A percentile compares a stretch with the other conserved stretches of the same genome.
Conservation (phyloP, 1,139 yeast species). For the Tardiomyces digboiensis region DNA sequence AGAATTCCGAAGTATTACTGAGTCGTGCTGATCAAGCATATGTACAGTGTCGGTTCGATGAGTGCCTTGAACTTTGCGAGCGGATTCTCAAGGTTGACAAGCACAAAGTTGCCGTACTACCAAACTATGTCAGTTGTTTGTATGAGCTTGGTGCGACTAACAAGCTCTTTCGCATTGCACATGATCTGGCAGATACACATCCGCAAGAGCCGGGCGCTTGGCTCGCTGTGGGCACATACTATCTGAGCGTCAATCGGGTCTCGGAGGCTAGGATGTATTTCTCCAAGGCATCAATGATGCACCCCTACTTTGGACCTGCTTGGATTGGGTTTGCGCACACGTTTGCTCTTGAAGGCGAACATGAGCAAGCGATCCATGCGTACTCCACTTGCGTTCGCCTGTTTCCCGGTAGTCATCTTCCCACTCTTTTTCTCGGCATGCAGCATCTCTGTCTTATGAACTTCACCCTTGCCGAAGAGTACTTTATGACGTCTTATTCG, state of each 20-base stretch:
- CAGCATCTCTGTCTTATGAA: conserved; percentile 89
- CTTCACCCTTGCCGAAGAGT: conserved; percentile 76
- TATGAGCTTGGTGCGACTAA: conserved; percentile 81
- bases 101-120: conserved; percentile 20
- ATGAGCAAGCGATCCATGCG: conserved; percentile 96
- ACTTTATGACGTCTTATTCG: conserved; percentile 62
- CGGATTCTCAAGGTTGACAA: conserved; percentile 10
- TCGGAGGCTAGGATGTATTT: conserved; percentile 82
- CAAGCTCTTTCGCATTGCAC: conserved; percentile 72
- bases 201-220: conserved; percentile 83
- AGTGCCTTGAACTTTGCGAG: conserved; percentile 71
- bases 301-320: conserved; percentile 90
- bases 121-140: conserved; percentile 74
- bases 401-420: conserved; percentile 92
- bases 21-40: conserved; percentile 66
- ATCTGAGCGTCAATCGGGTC: conserved; percentile 62
- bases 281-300: conserved; percentile 79
- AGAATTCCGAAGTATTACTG: conserved; percentile 59
- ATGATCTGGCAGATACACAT: conserved; percentile 76
- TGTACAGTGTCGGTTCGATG: conserved; percentile 71
- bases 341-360: conserved; percentile 96
- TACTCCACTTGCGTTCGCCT: conserved; percentile 92
- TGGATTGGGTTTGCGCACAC: conserved; percentile 99
- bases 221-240: conserved; percentile 90
- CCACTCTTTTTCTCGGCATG: conserved; percentile 89